Evolutionary conservation across 352 stramenopile genomes (phyloP).

Genomic region (Phytophthora citrophthora): DNA sequence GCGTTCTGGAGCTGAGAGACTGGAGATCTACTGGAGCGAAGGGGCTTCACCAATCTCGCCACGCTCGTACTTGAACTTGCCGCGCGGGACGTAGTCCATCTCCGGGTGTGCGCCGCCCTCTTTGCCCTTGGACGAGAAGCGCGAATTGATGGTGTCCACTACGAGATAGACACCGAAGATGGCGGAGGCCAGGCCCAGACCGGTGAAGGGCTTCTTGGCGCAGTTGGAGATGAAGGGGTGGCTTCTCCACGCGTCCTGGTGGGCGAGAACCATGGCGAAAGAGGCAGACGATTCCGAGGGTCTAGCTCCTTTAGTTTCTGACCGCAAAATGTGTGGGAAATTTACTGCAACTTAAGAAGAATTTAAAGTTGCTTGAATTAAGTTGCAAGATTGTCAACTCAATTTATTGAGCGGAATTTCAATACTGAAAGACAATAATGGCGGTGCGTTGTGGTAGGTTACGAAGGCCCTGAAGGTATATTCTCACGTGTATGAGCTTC

Average conservation of each 20-base stretch:
- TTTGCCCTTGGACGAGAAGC: constrained; percentile 42
- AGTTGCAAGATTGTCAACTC: constrained; percentile 7
- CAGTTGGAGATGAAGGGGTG: constrained; percentile 86
- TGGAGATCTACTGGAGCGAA: constrained; percentile 36
- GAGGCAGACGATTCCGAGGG: constrained; percentile 32
- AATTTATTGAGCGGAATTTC: neutral
- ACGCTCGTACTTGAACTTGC: constrained; percentile 68
- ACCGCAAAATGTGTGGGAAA: constrained; percentile 18
- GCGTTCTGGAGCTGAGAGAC: constrained; percentile 6
- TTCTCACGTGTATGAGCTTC: neutral
- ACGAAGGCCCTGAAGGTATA: neutral
- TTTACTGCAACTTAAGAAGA: neutral
- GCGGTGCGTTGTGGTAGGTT: constrained; percentile 11
- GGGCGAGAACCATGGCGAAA: constrained; percentile 77
- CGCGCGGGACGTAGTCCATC: constrained; percentile 38
- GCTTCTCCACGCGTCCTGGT: constrained; percentile 90
- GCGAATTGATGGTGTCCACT: constrained; percentile 62
- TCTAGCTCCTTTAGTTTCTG: constrained; percentile 19
- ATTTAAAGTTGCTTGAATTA: constrained; percentile 1
- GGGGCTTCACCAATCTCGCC: constrained; percentile 67
- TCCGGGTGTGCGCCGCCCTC: constrained; percentile 39
- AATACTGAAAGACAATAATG: constrained; percentile 10
- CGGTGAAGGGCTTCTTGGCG: constrained; percentile 88
- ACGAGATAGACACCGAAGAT: constrained; percentile 86
- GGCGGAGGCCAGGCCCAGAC: constrained; percentile 70